phyloP scores from a whole-genome alignment of 2,329 filamentous ascomycete genomes.

The Raffaelea albimanens region DNA sequence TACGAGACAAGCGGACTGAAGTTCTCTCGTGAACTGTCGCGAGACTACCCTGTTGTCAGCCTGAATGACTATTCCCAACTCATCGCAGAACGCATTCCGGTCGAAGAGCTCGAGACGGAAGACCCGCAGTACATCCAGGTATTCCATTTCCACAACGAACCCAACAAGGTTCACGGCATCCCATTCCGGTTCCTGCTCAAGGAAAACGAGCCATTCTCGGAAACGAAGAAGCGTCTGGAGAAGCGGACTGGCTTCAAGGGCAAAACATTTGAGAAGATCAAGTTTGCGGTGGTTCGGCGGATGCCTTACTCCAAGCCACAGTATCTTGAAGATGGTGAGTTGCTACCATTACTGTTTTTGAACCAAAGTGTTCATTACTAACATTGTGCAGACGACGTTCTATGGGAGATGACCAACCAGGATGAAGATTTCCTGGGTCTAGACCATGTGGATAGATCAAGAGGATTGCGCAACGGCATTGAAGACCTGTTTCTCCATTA shows the following conservation, averaged over 20 bases:
- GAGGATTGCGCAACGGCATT: constrained; percentile 47
- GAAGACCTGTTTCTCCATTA: constrained; percentile 52
- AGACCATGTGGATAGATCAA: constrained; percentile 55
- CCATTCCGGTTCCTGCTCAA: constrained; percentile 87
- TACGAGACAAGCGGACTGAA: constrained; percentile 79
- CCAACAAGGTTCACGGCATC: constrained; percentile 72
- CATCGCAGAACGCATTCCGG: constrained; percentile 71
- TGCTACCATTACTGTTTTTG: background rate
- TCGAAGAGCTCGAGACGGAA: constrained; percentile 55
- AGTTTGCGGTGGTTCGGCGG: constrained; percentile 74
- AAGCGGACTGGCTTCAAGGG: constrained; percentile 91
- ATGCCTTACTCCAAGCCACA: constrained; percentile 65
- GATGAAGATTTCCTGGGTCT: constrained; percentile 56
- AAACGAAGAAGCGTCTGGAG: constrained; percentile 90
- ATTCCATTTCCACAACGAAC: constrained; percentile 90
- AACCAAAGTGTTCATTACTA: constrained; percentile 4
- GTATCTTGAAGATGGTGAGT: constrained; percentile 80
- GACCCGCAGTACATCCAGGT: constrained; percentile 59
- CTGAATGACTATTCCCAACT: constrained; percentile 80
- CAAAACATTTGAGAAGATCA: constrained; percentile 98
- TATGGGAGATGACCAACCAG: constrained; percentile 40
- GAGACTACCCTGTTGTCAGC: constrained; percentile 64
- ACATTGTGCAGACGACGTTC: constrained; percentile 42
- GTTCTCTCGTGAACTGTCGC: constrained; percentile 67
- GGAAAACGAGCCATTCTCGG: constrained; percentile 74